phyloP scores from a whole-genome alignment of 108 stramenopile genomes.

The Licmophora abbreviata region DNA sequence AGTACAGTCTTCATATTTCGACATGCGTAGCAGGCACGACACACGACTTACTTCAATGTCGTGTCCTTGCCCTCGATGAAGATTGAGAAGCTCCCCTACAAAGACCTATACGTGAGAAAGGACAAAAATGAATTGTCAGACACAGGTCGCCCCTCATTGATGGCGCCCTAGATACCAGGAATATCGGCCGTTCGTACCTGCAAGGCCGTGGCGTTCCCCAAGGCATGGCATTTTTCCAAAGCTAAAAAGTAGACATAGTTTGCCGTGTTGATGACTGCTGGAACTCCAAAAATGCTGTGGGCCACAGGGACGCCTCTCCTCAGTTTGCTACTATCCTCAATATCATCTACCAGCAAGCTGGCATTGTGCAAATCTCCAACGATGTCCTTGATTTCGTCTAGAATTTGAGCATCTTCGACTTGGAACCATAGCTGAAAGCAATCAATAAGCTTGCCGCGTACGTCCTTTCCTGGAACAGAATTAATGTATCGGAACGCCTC shows the following conservation, averaged over 20 bases:
- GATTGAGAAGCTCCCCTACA: slow-evolving; percentile 82
- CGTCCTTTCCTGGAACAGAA: slow-evolving; percentile 74
- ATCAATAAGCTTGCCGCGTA: slow-evolving; percentile 69
- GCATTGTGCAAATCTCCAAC: slow-evolving; percentile 92
- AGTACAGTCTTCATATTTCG: too few relatives aligned
- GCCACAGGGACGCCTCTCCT: slow-evolving; percentile 89
- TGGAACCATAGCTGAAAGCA: slow-evolving; percentile 79
- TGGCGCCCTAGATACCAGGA: not conserved
- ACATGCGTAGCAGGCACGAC: too few relatives aligned
- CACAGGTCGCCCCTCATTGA: too few relatives aligned
- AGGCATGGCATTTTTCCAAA: slow-evolving; percentile 65
- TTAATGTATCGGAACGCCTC: slow-evolving; percentile 80
- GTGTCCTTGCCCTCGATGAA: slow-evolving; percentile 91
- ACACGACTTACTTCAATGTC: slow-evolving; percentile 47
- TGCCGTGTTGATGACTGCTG: slow-evolving; percentile 89
- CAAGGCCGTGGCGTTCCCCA: slow-evolving; percentile 64
- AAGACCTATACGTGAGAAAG: slow-evolving; percentile 44
- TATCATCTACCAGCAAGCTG: slow-evolving; percentile 91
- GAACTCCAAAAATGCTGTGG: slow-evolving; percentile 88
- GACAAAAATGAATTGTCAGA: too few relatives aligned
- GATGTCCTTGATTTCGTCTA: slow-evolving; percentile 55
- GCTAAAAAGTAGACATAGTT: slow-evolving; percentile 96
- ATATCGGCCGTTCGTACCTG: too few relatives aligned
- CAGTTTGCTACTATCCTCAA: slow-evolving; percentile 92
- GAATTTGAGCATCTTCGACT: slow-evolving; percentile 28